Evolutionary conservation across 192 early-diverging fungal genomes (phyloP).

Genomic region (Backusella australiensis): DNA sequence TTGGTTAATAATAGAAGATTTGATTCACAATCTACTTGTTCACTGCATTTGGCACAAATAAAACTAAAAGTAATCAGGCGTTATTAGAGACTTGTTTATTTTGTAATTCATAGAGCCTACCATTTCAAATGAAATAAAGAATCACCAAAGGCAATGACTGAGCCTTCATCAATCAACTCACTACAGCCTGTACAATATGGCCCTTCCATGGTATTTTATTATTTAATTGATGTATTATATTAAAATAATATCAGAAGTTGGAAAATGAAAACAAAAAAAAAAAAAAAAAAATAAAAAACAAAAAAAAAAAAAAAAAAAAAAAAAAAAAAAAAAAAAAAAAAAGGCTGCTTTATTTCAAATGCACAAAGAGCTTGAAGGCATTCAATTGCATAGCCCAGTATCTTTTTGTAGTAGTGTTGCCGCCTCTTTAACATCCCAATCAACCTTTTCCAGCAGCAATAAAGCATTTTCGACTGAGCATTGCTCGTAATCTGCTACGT

Average conservation of each 20-base stretch:
- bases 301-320: too few species aligned
- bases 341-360: too few species aligned
- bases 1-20: constrained; percentile 74
- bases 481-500: constrained; percentile 2
- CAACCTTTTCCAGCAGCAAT: background rate
- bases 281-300: too few species aligned
- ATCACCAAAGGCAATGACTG: constrained; percentile 80
- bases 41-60: constrained; percentile 71
- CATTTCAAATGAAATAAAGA: constrained; percentile 81
- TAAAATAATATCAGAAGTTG: background rate
- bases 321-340: too few species aligned
- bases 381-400: background rate
- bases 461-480: background rate
- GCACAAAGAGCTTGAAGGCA: too few species aligned
- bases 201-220: constrained; percentile 22
- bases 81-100: background rate
- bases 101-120: constrained; percentile 25
- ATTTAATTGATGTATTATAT: background rate
- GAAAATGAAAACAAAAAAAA: background rate
- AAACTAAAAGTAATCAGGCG: constrained; percentile 46
- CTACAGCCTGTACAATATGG: constrained; percentile 68
- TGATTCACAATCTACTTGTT: constrained; percentile 70
- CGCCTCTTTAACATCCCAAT: background rate
- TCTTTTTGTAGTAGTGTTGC: background rate
- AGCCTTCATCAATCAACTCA: constrained; percentile 68